phyloP scores from a whole-genome alignment of 306 rosid genomes.

The Mimosa pudica region DNA sequence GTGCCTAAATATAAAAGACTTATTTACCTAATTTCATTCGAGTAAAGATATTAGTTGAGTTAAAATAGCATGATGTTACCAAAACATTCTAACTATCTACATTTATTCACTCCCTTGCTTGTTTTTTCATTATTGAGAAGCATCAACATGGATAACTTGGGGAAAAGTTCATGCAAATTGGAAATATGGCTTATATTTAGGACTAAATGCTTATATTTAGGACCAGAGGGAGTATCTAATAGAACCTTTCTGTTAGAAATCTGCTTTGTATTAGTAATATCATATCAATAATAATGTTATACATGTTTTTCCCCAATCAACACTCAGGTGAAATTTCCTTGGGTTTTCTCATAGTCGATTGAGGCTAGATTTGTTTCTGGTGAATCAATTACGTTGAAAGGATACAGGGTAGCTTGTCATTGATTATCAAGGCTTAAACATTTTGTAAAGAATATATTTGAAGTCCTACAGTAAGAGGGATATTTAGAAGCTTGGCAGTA shows the following conservation, averaged over 20 bases:
- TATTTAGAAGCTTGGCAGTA: not conserved
- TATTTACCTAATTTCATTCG: no score
- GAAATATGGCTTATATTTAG: no score
- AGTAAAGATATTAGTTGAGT: no score
- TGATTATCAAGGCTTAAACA: not conserved
- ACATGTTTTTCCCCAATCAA: not conserved
- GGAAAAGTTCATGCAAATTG: no score
- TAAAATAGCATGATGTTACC: no score
- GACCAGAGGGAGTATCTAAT: not conserved
- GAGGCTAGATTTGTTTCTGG: not conserved
- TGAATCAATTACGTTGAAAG: not conserved
- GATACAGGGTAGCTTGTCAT: not conserved
- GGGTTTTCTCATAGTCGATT: conserved; percentile 14
- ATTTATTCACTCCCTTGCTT: no score
- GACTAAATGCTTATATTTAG: no score
- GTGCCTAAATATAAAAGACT: no score
- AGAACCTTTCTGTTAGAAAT: conserved; percentile 7
- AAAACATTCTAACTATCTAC: no score
- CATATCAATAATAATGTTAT: not conserved
- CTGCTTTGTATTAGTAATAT: not conserved
- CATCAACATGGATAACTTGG: no score
- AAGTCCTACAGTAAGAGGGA: not conserved
- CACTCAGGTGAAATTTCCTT: not conserved
- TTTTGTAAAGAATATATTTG: not conserved
- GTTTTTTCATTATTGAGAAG: no score